Evolutionary conservation across 208 protist species (phyloP), one percentile per base, ranked within the genome.

Genomic region (Porcisia hertigi): DNA sequence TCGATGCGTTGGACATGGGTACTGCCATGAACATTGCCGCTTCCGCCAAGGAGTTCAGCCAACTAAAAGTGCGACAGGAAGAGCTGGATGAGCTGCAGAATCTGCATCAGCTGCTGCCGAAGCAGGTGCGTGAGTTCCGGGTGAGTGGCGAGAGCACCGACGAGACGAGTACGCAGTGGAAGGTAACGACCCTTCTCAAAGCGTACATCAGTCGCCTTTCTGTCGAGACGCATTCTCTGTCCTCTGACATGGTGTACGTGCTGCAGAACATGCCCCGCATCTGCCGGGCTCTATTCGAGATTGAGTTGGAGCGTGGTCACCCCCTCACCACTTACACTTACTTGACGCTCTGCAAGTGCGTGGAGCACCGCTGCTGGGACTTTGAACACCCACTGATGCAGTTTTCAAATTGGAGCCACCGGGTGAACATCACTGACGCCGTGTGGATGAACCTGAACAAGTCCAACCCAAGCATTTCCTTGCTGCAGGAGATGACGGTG

Each of bases 121-220:
- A 87, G 52, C 73, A 79, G 78, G 89, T 91, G 58, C 87, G 76
- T 79, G 93, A 85, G 74, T 95, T 83, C 63, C 86, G 63, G 66
- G 84, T 95, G 65, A 82, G 85, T n/a, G 88, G 81, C 59, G 92
- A 97, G 75, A 97, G 88, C 76, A 73, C 85, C 14, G 93, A 98
- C 75, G 88, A 97, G 73, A 98, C 92, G 45, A 87, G 82, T 72
- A 92, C 92, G 73, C 89, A 98, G 80, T 96, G 92, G 91, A 99
- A 99, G 81, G 96, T 98, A 45, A 98, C 98, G 52, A 98, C 99
- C 41, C 90, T 99, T 36, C 89, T 99, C 45, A 99, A 99, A 89
- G 85, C 95, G 12, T 99, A 98, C 81, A 97, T 99, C 63, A 98
- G 96, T 41, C 82, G 92, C 30, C 69, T 91, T 14, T 69, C 73